Conservation (phyloP, 306 rosid species). For the Macrotyloma uniflorum region DNA sequence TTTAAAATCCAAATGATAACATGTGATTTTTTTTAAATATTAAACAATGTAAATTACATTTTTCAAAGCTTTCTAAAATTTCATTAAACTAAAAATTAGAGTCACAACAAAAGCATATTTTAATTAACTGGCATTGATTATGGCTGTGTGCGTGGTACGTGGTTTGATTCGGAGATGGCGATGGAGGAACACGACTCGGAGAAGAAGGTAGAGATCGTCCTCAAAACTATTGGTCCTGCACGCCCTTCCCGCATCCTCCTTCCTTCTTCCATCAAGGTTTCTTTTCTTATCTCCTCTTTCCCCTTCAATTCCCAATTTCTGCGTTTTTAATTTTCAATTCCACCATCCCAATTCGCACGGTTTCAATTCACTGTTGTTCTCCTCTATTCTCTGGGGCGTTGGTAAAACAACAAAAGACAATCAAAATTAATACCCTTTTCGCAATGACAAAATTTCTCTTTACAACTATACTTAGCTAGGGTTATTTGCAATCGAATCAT, state of each 20-base stretch:
- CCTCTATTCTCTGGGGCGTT: neutral
- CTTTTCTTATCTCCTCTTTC: neutral
- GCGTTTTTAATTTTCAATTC: neutral
- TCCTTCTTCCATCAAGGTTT: conserved; percentile 71
- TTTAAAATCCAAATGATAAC: too few species aligned
- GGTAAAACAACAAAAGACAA: too few species aligned
- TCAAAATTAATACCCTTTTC: neutral
- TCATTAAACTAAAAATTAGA: too few species aligned
- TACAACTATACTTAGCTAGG: neutral
- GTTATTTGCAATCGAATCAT: conserved; percentile 5
- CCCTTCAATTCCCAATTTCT: conserved; percentile 10
- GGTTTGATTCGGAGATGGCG: neutral
- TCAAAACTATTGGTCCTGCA: conserved; percentile 83
- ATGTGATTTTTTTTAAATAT: too few species aligned
- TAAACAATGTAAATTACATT: too few species aligned
- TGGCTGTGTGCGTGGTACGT: neutral
- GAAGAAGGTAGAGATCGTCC: conserved; percentile 64
- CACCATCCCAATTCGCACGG: neutral
- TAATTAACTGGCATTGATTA: neutral
- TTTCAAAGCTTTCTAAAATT: too few species aligned
- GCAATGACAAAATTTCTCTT: neutral
- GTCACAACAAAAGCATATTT: too few species aligned
- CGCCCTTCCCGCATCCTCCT: conserved; percentile 81
- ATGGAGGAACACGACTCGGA: conserved; percentile 54
- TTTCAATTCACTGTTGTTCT: neutral